Base-by-base conservation (phyloP, 345 rosid species). In the Linum tenue region DNA sequence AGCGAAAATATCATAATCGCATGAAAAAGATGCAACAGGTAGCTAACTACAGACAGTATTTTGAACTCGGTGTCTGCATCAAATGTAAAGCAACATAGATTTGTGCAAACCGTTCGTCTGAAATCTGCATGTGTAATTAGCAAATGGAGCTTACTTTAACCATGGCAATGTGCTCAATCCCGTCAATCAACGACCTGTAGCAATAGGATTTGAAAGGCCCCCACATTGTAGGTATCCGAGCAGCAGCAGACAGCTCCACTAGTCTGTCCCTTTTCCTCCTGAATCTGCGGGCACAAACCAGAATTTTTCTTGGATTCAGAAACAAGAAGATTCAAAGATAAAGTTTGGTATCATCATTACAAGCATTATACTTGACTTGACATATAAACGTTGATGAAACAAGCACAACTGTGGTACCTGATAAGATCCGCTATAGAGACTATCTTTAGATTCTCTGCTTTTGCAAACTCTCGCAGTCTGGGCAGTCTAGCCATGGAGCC, bases 401-500 rank as follows among this genome's bases (percentile, higher is more conserved):
- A 50, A 66, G n/a, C 39, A 53, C 11, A 39, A 35, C 22, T 5
- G 3, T 17, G 9, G 36, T 64, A 73, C 77, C 77, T 69, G 63
- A 73, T 73, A 60, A 73, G 64, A 66, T 74, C 73, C 22, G 77
- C 58, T 37, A 69, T 74, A 2, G 77, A 69, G 50, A 74, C 62
- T 11, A 74, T 69, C 66, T 74, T 74, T 40, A 74, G 62, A 51
- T 69, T 65, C 58, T 74, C 77, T 1, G 61, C 64, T 51, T 74
- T 56, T 31, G 73, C 73, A 62, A 74, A 66, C 48, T 74, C 70
- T 43, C 64, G 73, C 55, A 74, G 73, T 60, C 70, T 74, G 5
- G 77, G 77, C 44, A 74, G 62, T 62, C 77, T 69, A 3, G 77
- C 77, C 77, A 69, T 74, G 16, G 77, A 74, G 11, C 73, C 77